phyloP scores from a whole-genome alignment of 2,329 filamentous ascomycete species.

The Cytospora piceicola region DNA sequence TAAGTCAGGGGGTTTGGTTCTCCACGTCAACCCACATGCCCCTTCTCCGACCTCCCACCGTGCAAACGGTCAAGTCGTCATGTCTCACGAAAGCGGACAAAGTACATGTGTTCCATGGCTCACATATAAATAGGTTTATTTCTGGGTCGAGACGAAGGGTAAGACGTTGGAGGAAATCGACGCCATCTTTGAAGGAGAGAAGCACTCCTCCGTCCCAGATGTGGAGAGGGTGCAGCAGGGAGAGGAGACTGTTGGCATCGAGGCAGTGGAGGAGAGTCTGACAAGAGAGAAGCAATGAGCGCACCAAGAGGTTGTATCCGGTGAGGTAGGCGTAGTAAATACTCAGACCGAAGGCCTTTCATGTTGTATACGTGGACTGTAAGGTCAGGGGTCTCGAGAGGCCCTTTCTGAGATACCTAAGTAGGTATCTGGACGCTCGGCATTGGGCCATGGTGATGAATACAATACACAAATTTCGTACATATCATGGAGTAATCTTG shows the following conservation, averaged over 20 bases:
- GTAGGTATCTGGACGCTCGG: neutral
- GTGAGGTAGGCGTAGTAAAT: neutral
- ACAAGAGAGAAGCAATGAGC: conserved; percentile 14
- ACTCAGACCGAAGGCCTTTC: neutral
- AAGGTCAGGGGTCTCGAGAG: neutral
- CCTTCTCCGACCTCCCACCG: neutral
- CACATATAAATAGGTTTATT: conserved; percentile 33
- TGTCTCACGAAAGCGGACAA: neutral
- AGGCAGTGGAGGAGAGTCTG: conserved; percentile 33
- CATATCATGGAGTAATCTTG: neutral
- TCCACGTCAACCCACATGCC: too few relatives aligned
- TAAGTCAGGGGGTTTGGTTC: conserved; percentile 33
- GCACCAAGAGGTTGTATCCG: neutral
- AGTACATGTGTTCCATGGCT: neutral
- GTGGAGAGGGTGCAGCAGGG: conserved; percentile 36
- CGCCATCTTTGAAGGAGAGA: conserved; percentile 41
- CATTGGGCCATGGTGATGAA: too few relatives aligned
- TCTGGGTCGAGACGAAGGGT: conserved; percentile 45
- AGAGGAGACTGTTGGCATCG: conserved; percentile 32
- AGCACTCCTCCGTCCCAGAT: conserved; percentile 39
- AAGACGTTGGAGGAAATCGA: conserved; percentile 46
- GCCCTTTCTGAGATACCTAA: neutral
- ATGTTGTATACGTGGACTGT: neutral
- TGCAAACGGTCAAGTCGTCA: neutral
- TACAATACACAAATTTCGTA: neutral